These are phyloP conservation scores for Anthoceros angustus DNA, from an alignment of 225 moss, liverwort and hornwort species.

Conservation along the genomic window DNA sequence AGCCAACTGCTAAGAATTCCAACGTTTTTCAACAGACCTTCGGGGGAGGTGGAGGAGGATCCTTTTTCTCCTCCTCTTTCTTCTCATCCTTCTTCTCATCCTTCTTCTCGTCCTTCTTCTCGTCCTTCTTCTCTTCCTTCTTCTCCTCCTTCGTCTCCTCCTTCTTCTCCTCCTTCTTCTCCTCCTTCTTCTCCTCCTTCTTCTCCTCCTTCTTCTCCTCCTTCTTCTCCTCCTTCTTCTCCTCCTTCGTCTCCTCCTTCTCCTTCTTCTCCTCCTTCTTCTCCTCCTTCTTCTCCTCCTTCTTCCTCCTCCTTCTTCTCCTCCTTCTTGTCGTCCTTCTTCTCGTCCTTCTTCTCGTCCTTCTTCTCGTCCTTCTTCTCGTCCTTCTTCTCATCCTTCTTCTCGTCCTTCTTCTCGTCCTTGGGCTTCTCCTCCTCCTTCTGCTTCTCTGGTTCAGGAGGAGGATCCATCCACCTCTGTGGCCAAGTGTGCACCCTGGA, in stretches of 20 bases:
- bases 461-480: not conserved
- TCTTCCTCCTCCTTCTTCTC: not conserved
- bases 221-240: not conserved
- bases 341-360: not conserved
- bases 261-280: too few species aligned
- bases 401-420: not conserved
- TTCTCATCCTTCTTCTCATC: not conserved
- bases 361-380: not conserved
- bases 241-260: too few species aligned
- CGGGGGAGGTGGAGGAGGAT: not conserved
- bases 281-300: too few species aligned
- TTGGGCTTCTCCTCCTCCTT: not conserved
- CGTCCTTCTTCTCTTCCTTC: not conserved
- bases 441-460: not conserved
- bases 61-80: slow-evolving; percentile 1
- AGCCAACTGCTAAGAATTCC: not conserved
- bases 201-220: not conserved
- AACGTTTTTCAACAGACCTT: not conserved
- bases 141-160: not conserved
- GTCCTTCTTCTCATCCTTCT: not conserved
- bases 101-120: not conserved
- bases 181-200: not conserved
- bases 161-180: not conserved
- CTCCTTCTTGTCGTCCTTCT: not conserved
- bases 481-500: not conserved